Base-by-base conservation (phyloP, 2,329 filamentous ascomycete genomes). In the Daldinia eschscholtzii region DNA sequence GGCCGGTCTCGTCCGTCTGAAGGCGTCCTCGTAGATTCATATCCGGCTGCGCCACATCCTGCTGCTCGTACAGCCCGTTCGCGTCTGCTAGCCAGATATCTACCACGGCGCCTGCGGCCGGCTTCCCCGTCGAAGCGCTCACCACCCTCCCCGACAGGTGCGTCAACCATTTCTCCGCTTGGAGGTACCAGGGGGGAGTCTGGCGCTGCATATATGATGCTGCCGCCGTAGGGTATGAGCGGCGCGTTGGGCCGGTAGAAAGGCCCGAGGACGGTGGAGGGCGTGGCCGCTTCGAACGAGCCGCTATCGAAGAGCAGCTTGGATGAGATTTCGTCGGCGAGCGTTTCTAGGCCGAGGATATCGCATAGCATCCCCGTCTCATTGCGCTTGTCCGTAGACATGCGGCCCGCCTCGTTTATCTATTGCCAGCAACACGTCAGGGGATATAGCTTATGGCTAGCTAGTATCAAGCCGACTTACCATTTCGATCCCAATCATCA, bases 71-170 rank as follows among this genome's bases (percentile, higher is more conserved):
- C 75, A 84, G 75, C 7, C 88, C 83, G 75, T 95, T 94, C 35
- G 92, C 91, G 0, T 88, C 91, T 0, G 92, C 91, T 76, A 94
- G 90, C 92, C 93, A 96, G 59, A 94, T 86, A 76, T 95, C 92
- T 39, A 96, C 85, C 23, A 88, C 84, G 1, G 91, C 91, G 66
- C 85, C 84, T 18, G 86, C 83, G 50, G 95, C 83, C 0, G 91
- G 90, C 79, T 88, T 81, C 60, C 89, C 88, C 0, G 90, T 92
- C 20, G 77, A 76, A 57, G 87, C 87, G 72, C 88, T 86, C 2
- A 85, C 74, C 1, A 91, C 85, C 2, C 75, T 82, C 50, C 84
- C 84, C n/a, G 80, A 80, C 56, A 88, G 81, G 39, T 79, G 80
- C 57, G 92, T 91, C 72, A 92, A 87, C 5, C 71, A 58, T 5